phyloP scores from a whole-genome alignment of 345 rosid genomes.

The Linum tenue region DNA sequence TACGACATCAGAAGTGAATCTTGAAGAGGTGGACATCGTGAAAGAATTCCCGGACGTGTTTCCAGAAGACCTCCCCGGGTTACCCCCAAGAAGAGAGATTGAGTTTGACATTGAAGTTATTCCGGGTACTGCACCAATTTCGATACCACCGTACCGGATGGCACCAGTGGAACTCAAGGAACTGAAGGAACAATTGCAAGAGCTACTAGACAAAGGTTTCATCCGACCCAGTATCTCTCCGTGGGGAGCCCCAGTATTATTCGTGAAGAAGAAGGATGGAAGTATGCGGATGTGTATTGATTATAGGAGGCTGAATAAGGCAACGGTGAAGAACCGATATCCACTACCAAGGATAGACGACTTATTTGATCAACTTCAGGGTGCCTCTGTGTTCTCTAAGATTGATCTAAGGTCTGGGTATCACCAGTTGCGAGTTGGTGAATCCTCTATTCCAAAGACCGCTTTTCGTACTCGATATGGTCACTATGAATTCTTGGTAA shows the following conservation, averaged over 20 bases:
- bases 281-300: neutral
- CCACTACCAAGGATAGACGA: neutral
- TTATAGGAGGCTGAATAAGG: neutral
- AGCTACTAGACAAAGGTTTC: neutral
- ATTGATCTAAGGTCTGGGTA: neutral
- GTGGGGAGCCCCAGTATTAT: neutral
- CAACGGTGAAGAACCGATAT: neutral
- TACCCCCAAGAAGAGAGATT: neutral
- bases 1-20: neutral
- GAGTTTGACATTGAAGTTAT: neutral
- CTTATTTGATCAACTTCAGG: neutral
- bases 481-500: slow-evolving; percentile 4
- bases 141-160: neutral
- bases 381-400: neutral
- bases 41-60: neutral
- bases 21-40: neutral
- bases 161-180: neutral
- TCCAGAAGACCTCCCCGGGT: neutral
- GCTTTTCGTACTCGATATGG: neutral
- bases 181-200: neutral
- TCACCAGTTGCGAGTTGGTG: neutral
- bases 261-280: slow-evolving; percentile 11
- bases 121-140: neutral
- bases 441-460: neutral
- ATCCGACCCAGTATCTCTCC: neutral